A percentile compares a stretch with the other conserved stretches of the same genome.
phyloP scores from a whole-genome alignment of 108 stramenopile species.

The Parietichytrium sp. region DNA sequence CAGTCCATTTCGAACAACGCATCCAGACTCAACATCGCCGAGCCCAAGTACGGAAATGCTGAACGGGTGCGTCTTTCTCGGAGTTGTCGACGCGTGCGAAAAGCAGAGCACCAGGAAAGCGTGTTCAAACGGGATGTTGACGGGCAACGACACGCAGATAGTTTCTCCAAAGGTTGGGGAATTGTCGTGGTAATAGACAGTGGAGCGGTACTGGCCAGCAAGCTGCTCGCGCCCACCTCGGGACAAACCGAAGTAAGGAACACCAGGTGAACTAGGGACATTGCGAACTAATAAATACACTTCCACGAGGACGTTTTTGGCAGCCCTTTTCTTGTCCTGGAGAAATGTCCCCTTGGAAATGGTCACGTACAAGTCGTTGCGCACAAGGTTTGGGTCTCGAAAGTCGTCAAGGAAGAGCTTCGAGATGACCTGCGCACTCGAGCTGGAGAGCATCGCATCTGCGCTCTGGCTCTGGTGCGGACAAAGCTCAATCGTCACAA shows the following conservation, averaged over 20 bases:
- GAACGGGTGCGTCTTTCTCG: background rate
- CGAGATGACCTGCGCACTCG: no score
- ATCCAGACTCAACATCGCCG: no score
- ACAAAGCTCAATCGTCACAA: no score
- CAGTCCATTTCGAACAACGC: no score
- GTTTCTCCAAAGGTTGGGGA: background rate
- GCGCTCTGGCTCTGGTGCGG: no score
- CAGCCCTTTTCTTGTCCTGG: background rate
- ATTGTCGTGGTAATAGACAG: slow-evolving; percentile 24
- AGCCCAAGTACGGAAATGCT: no score
- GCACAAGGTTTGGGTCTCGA: no score
- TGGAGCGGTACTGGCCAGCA: background rate
- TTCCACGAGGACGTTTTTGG: background rate
- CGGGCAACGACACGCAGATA: background rate
- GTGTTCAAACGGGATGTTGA: background rate
- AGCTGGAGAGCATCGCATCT: no score
- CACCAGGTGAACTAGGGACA: no score
- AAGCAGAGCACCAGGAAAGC: background rate
- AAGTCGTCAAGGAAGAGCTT: no score
- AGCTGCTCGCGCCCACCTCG: background rate
- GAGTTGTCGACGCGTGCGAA: slow-evolving; percentile 13
- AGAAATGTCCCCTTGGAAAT: background rate
- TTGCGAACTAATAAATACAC: background rate
- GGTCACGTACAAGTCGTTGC: background rate
- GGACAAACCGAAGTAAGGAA: background rate